Evolutionary conservation across 306 rosid genomes (phyloP).

Genomic region (Gillenia trifoliata): DNA sequence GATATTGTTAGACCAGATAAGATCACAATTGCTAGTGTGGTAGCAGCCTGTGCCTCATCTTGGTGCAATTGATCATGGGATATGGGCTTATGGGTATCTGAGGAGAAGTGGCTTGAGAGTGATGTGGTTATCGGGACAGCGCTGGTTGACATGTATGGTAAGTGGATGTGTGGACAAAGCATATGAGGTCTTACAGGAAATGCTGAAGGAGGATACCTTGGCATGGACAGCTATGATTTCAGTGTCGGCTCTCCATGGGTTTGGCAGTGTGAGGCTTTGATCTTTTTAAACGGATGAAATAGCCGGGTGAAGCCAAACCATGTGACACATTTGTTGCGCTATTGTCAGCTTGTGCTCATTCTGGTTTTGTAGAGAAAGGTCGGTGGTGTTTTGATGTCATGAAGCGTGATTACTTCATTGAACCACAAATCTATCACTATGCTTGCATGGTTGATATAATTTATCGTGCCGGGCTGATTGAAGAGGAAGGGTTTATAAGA

Average conservation of each 20-base stretch:
- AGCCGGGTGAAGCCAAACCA: slow-evolving; percentile 64
- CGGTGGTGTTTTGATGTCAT: slow-evolving; percentile 53
- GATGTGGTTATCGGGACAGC: slow-evolving; percentile 81
- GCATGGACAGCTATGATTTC: slow-evolving; percentile 76
- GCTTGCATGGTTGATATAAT: slow-evolving; percentile 85
- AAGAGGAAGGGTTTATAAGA: slow-evolving; percentile 56
- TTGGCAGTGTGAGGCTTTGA: slow-evolving; percentile 47
- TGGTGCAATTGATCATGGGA: slow-evolving; percentile 63
- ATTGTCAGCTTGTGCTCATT: slow-evolving; percentile 83
- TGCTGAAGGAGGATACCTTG: slow-evolving; percentile 61
- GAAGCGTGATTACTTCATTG: slow-evolving; percentile 48
- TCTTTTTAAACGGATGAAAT: slow-evolving; percentile 56
- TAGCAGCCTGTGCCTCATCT: slow-evolving; percentile 73
- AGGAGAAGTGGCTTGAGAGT: slow-evolving; percentile 40
- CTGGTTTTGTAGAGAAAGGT: slow-evolving; percentile 70
- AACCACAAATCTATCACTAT: slow-evolving; percentile 70
- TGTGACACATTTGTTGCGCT: slow-evolving; percentile 81
- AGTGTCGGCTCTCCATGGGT: slow-evolving; percentile 68
- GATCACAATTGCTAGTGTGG: slow-evolving; percentile 69
- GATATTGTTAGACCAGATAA: slow-evolving; percentile 51
- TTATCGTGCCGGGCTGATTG: slow-evolving; percentile 55
- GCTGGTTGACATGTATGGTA: slow-evolving; percentile 77
- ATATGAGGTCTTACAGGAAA: slow-evolving; percentile 49
- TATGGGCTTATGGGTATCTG: slow-evolving; percentile 66
- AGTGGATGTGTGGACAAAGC: slow-evolving; percentile 60